These are phyloP conservation scores for Kalmusia sp. DNA, from an alignment of 2,329 filamentous ascomycete genomes.

Conservation along the genomic window DNA sequence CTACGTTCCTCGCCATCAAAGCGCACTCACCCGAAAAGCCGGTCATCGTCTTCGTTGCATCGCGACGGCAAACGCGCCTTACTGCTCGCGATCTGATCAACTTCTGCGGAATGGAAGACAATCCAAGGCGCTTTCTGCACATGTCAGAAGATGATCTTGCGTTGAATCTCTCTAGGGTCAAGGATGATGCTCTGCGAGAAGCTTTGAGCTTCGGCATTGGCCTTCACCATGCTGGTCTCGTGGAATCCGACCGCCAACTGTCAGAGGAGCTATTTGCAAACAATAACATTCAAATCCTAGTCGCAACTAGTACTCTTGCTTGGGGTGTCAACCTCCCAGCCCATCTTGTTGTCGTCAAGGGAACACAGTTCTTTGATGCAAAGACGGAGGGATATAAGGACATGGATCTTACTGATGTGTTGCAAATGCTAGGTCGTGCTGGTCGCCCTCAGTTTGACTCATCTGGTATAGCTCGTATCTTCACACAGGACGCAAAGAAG, in stretches of 20 bases:
- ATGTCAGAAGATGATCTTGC: constrained; percentile 96
- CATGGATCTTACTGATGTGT: constrained; percentile 97
- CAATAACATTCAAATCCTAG: constrained; percentile 96
- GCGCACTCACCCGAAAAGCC: constrained; percentile 95
- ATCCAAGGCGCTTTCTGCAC: constrained; percentile 87
- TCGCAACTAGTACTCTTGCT: constrained; percentile 93
- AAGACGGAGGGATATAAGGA: constrained; percentile 98
- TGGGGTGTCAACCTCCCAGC: constrained; percentile 99
- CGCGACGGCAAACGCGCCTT: constrained; percentile 89
- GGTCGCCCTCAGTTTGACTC: constrained; percentile 96
- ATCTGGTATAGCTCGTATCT: constrained; percentile 94
- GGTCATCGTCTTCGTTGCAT: constrained; percentile 97
- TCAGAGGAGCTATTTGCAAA: constrained; percentile 94
- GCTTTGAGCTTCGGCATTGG: constrained; percentile 98
- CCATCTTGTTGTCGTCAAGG: constrained; percentile 96
- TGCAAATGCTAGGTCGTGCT: constrained; percentile 97
- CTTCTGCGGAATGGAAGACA: constrained; percentile 97
- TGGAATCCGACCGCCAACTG: constrained; percentile 90
- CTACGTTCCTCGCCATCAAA: constrained; percentile 95
- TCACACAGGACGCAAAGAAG: constrained; percentile 97
- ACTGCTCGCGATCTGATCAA: constrained; percentile 98
- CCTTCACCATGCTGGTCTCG: constrained; percentile 93
- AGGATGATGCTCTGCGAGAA: constrained; percentile 90
- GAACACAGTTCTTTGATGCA: constrained; percentile 96
- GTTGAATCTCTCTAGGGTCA: constrained; percentile 84